Conservation (phyloP, 2,329 filamentous ascomycete genomes). For the Acrodontium crateriforme region DNA sequence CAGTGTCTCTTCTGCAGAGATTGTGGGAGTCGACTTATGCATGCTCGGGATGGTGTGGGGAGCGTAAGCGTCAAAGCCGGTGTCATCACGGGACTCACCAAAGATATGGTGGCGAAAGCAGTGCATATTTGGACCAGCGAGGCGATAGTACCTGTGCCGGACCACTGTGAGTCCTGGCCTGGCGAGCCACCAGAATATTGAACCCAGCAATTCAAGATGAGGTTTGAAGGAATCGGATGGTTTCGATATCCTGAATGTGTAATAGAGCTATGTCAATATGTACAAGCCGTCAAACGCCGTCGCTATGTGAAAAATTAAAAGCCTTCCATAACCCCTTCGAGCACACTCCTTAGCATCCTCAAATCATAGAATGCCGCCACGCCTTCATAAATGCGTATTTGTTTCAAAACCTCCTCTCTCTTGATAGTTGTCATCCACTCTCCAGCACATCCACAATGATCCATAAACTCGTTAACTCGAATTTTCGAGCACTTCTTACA, state of each 20-base stretch:
- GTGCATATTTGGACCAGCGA: constrained; percentile 4
- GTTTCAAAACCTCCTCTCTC: constrained; percentile 49
- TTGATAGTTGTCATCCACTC: constrained; percentile 64
- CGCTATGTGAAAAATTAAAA: too few relatives aligned
- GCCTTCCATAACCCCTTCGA: constrained; percentile 23
- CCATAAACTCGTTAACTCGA: constrained; percentile 84
- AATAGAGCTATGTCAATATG: not conserved
- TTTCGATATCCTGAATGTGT: not conserved
- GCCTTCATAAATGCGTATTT: constrained; percentile 54
- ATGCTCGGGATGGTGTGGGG: constrained; percentile 1
- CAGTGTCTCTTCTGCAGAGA: constrained; percentile 3
- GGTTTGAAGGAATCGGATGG: not conserved
- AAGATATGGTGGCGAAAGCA: constrained; percentile 3
- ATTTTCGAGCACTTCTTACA: constrained; percentile 57
- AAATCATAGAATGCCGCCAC: constrained; percentile 71
- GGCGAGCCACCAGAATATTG: constrained; percentile 4
- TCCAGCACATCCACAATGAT: constrained; percentile 88
- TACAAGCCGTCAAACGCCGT: not conserved
- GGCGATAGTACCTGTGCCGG: constrained; percentile 4
- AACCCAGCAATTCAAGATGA: too few relatives aligned
- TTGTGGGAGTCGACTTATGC: constrained; percentile 4
- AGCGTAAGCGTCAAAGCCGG: constrained; percentile 4
- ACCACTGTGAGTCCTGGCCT: not conserved
- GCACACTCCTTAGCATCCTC: constrained; percentile 65
- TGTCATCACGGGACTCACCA: not conserved